Evolutionary conservation across 2,329 filamentous ascomycete genomes (phyloP).

Genomic region (Nemania sp.): DNA sequence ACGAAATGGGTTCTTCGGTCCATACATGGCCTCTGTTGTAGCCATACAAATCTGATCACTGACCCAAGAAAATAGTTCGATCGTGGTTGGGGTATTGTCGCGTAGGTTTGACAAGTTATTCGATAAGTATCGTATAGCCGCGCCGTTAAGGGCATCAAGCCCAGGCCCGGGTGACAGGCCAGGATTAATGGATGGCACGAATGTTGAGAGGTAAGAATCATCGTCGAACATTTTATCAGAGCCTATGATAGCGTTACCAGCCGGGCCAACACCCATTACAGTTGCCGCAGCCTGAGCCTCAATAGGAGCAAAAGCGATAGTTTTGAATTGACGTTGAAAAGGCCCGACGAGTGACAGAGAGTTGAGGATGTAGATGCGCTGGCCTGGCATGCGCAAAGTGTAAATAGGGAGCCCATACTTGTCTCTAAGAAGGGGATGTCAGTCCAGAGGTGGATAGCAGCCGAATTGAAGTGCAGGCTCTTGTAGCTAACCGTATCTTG

Average conservation of each 20-base stretch:
- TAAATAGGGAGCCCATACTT: conserved; percentile 37
- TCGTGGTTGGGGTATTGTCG: background rate
- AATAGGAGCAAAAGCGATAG: conserved; percentile 34
- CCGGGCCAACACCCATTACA: conserved; percentile 23
- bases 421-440: conserved; percentile 27
- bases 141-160: conserved; percentile 39
- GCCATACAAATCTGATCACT: conserved; percentile 33
- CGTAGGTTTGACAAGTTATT: conserved; percentile 26
- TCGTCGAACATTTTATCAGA: conserved; percentile 22
- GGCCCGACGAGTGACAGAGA: conserved; percentile 28
- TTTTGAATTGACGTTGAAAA: conserved; percentile 35
- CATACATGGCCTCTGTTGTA: conserved; percentile 36
- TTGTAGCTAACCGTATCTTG: background rate
- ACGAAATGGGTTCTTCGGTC: conserved; percentile 37
- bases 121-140: conserved; percentile 21
- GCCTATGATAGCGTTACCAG: conserved; percentile 20
- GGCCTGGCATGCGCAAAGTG: conserved; percentile 34
- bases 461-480: background rate
- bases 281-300: conserved; percentile 25
- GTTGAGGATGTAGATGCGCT: conserved; percentile 38
- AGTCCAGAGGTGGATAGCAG: background rate
- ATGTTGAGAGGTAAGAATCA: conserved; percentile 35
- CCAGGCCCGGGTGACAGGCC: conserved; percentile 34
- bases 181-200: conserved; percentile 36
- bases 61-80: background rate